Evolutionary conservation across 306 rosid species (phyloP), one percentile per base, ranked within the genome.

Genomic region (Biancaea sappan): DNA sequence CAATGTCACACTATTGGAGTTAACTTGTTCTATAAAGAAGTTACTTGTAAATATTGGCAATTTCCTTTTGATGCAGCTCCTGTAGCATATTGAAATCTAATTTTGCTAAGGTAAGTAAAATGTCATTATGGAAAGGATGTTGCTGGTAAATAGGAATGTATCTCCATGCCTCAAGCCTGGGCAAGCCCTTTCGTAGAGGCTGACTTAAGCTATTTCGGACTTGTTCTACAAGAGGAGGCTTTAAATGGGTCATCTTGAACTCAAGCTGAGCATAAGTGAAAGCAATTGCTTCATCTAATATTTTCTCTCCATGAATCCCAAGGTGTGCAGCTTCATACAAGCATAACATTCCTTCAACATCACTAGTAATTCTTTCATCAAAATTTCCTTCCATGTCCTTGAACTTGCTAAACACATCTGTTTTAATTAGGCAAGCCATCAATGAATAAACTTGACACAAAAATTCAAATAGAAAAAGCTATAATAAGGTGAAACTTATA

Each of bases 281-380:
- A 1, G 4, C 79, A n/a, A 85, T 16, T 0, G 90, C 90, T 65
- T 85, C 82, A 10, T 85, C 88, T 7, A 88, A 80, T 31, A 88
- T 71, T 4, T 79, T 75, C 63, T 88, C 90, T 70, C 86, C 84
- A 2, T 75, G 86, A 15, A 71, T 14, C 64, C 79, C 75, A 0
- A 76, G 14, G 61, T 82, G 77, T 19, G 89, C 4, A 0, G 91
- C 91, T 82, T 88, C 90, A 18, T 84, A 86, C 14, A 89, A 77
- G 56, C 82, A 82, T 29, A 88, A 19, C 73, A 88, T 64, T 56
- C 74, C 83, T 10, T 66, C 63, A n/a, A 79, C 47, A 57, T 79
- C 70, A 8, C 1, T 24, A 9, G 22, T 4, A 22, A 79, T 24
- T 12, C 26, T 44, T 64, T 64, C 53, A 12, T 0, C 66, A 1